Base-by-base conservation (phyloP, 495 filamentous ascomycete genomes). In the Podospora sp. region DNA sequence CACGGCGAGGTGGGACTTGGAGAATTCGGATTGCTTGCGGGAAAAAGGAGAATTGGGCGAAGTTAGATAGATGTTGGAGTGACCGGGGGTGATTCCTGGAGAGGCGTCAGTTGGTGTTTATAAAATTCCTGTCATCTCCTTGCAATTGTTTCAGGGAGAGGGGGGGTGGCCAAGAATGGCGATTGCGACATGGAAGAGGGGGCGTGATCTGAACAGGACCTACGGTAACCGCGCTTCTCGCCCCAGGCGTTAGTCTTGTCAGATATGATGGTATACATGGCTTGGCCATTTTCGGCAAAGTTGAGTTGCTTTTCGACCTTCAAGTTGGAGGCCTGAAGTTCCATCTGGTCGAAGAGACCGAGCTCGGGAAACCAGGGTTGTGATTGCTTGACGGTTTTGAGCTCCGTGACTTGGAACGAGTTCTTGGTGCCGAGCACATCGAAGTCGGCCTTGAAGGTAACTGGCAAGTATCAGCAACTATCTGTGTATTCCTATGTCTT, bases 391-490 rank as follows among this genome's bases (percentile, higher is more conserved):
- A 76, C 79, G 3, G 77, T 70, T 24, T 79, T 72, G 24, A 84
- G 70, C n/a, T 77, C 74, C 20, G 78, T 80, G 26, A 78, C 72
- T 63, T 81, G 73, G 27, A 86, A 68, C 26, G 72, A 81, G 73
- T 87, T 87, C 26, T 75, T 73, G n/a, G 76, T 73, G 29, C 76
- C 82, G 20, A 81, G 69, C 26, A 87, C 76, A 67, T 87, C 84
- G 64, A 87, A 82, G 73, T 87, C 84, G 21, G 79, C 81, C 67
- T 85, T 85, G 76, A 80, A 87, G 65, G 81, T 84, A 7, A 86
- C 63, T 11, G 12, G 5, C 5, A 18, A 18, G 40, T 46, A 11
- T 46, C 40, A 46, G 40, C 40, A 12, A 36, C 6, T 36, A 12
- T 36, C n/a, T n/a, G n/a, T n/a, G n/a, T n/a, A n/a, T 33, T 33